Percentiles rank a stretch among this genome's conserved stretches.
Conservation (phyloP, 352 stramenopile species). For the Plasmopara halstedii region DNA sequence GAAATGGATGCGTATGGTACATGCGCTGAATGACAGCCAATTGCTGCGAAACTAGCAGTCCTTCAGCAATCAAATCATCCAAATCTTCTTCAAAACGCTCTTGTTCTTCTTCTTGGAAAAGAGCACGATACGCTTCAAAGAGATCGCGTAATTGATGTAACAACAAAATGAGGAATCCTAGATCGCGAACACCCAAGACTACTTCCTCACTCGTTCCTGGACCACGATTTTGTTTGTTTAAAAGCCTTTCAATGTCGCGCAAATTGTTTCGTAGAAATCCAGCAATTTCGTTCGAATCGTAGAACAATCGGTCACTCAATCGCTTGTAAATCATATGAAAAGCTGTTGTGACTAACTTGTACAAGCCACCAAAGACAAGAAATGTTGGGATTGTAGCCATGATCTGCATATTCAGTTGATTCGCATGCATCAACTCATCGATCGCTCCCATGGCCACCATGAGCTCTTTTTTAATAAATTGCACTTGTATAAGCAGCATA, state of each 20-base stretch:
- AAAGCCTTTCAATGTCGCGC: slow-evolving; percentile 72
- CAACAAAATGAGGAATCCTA: slow-evolving; percentile 64
- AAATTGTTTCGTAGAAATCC: slow-evolving; percentile 72
- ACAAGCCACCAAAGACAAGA: slow-evolving; percentile 63
- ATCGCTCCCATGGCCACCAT: slow-evolving; percentile 85
- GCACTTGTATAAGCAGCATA: slow-evolving; percentile 83
- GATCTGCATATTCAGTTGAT: slow-evolving; percentile 83
- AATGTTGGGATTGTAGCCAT: slow-evolving; percentile 81
- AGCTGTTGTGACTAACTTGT: slow-evolving; percentile 44
- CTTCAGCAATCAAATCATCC: slow-evolving; percentile 72
- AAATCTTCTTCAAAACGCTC: slow-evolving; percentile 79
- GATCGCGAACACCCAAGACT: slow-evolving; percentile 52
- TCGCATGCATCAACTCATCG: slow-evolving; percentile 82
- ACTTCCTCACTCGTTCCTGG: slow-evolving; percentile 14
- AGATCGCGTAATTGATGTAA: slow-evolving; percentile 71
- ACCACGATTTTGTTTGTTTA: slow-evolving; percentile 75
- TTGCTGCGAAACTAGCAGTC: slow-evolving; percentile 67
- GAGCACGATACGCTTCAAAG: slow-evolving; percentile 56
- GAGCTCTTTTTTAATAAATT: slow-evolving; percentile 87
- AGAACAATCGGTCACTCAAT: slow-evolving; percentile 71
- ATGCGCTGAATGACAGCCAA: slow-evolving; percentile 83
- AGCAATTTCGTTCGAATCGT: slow-evolving; percentile 67
- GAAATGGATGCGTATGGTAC: slow-evolving; percentile 78
- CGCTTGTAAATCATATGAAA: slow-evolving; percentile 72
- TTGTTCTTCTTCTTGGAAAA: slow-evolving; percentile 76